Base-by-base conservation (phyloP, 2,329 filamentous ascomycete species). In the Escovopsis sp. region DNA sequence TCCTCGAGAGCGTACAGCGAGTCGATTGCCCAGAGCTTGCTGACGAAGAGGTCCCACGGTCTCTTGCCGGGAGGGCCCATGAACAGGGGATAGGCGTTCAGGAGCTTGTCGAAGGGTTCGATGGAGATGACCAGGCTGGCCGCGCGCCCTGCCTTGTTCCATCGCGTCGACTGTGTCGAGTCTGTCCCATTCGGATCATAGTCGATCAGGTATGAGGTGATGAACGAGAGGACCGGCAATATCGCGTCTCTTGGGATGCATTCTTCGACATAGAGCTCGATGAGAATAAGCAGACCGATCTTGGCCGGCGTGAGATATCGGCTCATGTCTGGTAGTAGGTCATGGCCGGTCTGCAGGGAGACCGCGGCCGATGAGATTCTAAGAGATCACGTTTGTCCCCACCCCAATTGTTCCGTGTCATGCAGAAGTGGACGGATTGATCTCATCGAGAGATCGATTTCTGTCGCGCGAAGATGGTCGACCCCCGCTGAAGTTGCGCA, bases 221-320 rank as follows among this genome's bases (percentile, higher is more conserved):
- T 70, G 63, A 93, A 91, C 35, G 82, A 83, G 15, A 94, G 71
- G 29, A 94, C 69, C 12, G 82, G 72, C 35, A 89, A 72, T 20
- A 80, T 78, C n/a, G 81, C 78, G 39, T 74, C 69, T 45, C 73
- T 77, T 2, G 82, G 80, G 13, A 88, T 71, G 2, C 71, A 66
- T 16, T 77, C 78, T 48, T 83, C 78, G 32, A 76, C 76, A 61
- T 98, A 96, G 41, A 95, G 70, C 52, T 86, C 76, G 40, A 91
- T 73, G 41, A 98, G 73, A 42, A 78, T 76, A 42, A 96, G 72
- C 20, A 95, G 71, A 54, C 82, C 81, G 50, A 96, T 74, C 57
- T 91, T 94, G 50, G 85, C 80, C 11, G 89, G 84, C n/a, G 84
- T 94, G 37, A 96, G 71, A 59, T 82, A 94, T 43, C 83, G 81